Evolutionary conservation across 306 rosid genomes (phyloP).

Genomic region (Rubus idaeus): DNA sequence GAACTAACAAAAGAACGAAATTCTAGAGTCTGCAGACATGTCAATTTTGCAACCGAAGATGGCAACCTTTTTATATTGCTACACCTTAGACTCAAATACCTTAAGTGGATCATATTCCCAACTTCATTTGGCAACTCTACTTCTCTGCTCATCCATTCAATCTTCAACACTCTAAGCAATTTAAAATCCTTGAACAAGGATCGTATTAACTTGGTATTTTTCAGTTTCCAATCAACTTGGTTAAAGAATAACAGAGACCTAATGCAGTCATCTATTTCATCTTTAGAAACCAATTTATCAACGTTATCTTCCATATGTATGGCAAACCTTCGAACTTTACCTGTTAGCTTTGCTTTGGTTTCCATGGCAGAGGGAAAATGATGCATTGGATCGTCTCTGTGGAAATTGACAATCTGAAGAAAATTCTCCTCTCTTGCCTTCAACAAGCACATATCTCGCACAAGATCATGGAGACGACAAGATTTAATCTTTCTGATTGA

Average conservation of each 20-base stretch:
- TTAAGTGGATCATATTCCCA: slow-evolving; percentile 4
- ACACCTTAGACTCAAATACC: slow-evolving; percentile 39
- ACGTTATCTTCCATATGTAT: slow-evolving; percentile 24
- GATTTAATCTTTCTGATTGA: slow-evolving; percentile 35
- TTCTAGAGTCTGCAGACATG: slow-evolving; percentile 41
- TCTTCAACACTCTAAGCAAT: slow-evolving; percentile 45
- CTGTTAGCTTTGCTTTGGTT: too few species aligned
- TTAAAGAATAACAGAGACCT: slow-evolving; percentile 38
- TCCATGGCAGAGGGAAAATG: background rate
- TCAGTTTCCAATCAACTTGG: background rate
- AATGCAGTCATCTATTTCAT: slow-evolving; percentile 17
- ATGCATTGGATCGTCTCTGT: background rate
- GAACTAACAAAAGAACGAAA: slow-evolving; percentile 19
- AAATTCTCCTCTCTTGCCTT: slow-evolving; percentile 41
- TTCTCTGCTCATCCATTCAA: slow-evolving; percentile 35
- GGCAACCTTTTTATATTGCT: slow-evolving; percentile 30
- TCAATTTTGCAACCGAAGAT: slow-evolving; percentile 40
- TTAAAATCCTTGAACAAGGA: slow-evolving; percentile 22
- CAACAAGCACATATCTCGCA: slow-evolving; percentile 44
- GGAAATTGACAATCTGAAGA: slow-evolving; percentile 11
- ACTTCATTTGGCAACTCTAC: slow-evolving; percentile 37
- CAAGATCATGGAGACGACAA: slow-evolving; percentile 48
- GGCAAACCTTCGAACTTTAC: slow-evolving; percentile 43
- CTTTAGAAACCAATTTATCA: background rate
- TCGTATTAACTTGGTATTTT: background rate